Evolutionary conservation across 148 eudicot genomes (phyloP).

Genomic region (Dianthus caryophyllus): DNA sequence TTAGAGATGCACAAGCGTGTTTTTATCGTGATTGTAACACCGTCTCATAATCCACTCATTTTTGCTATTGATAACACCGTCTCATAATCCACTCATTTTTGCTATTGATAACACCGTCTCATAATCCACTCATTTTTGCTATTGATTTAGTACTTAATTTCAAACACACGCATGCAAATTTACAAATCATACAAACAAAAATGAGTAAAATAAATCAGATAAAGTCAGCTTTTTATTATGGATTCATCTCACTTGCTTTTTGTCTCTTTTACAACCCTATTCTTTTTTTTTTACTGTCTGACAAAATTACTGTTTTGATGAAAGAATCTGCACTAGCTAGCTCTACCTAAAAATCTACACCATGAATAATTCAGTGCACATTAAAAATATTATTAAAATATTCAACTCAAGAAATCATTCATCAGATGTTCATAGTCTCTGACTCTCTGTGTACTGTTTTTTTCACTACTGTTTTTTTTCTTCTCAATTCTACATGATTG

Average conservation of each 20-base stretch:
- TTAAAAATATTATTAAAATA: neutral
- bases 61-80: too few species aligned
- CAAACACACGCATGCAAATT: conserved; percentile 13
- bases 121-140: too few species aligned
- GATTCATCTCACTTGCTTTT: conserved; percentile 24
- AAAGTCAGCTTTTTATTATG: conserved; percentile 19
- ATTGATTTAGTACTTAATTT: neutral
- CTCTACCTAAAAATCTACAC: conserved; percentile 14
- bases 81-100: too few species aligned
- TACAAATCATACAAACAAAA: conserved; percentile 9
- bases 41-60: too few species aligned
- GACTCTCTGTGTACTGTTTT: neutral
- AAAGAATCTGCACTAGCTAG: conserved; percentile 16
- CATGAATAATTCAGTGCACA: conserved; percentile 19
- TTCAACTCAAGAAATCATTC: neutral
- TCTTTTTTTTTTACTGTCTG: conserved; percentile 15
- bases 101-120: too few species aligned
- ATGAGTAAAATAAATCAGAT: neutral
- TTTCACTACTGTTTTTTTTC: neutral
- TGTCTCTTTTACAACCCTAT: conserved; percentile 21
- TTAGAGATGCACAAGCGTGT: too few species aligned
- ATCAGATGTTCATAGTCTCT: neutral
- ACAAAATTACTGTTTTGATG: conserved; percentile 17
- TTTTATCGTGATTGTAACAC: too few species aligned
- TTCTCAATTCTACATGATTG: neutral